A percentile compares a stretch with the other conserved stretches of the same genome.
These are phyloP conservation scores for Pachyrhizus erosus DNA, from an alignment of 306 rosid species.

Conservation along the genomic window DNA sequence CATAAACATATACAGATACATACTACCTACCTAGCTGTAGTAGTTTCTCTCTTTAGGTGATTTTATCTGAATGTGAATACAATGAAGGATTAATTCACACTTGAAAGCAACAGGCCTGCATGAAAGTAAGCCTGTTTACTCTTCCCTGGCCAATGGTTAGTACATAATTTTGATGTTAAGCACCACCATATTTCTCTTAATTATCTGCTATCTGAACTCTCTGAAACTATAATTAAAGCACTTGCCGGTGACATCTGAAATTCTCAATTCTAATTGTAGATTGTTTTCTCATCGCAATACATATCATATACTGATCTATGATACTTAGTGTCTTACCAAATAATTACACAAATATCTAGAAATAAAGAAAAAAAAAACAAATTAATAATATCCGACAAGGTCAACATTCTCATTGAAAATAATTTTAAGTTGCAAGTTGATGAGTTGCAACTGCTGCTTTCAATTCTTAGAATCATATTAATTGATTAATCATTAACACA, in stretches of 20 bases:
- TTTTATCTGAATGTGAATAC: not conserved
- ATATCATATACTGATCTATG: too few species aligned
- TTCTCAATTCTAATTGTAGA: not conserved
- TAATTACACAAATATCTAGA: not conserved
- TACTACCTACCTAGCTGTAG: not conserved
- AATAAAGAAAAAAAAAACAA: not conserved
- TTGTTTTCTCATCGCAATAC: too few species aligned
- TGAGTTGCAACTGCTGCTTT: not conserved
- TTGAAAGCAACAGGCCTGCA: not conserved
- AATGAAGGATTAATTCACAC: not conserved
- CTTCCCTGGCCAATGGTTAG: too few species aligned
- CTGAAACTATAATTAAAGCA: not conserved
- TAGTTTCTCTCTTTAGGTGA: not conserved
- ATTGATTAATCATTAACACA: constrained; percentile 32
- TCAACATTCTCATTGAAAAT: constrained; percentile 25
- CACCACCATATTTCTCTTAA: not conserved
- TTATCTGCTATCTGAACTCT: not conserved
- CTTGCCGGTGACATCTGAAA: not conserved
- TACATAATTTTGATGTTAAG: not conserved
- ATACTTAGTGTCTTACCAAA: constrained; percentile 1
- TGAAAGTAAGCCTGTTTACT: not conserved
- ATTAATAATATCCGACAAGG: constrained; percentile 6
- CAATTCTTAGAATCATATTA: not conserved
- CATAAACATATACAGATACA: not conserved
- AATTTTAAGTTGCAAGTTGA: constrained; percentile 34